Evolutionary conservation across 129 eudicot species (phyloP).

Genomic region (Kitagawia praeruptora): DNA sequence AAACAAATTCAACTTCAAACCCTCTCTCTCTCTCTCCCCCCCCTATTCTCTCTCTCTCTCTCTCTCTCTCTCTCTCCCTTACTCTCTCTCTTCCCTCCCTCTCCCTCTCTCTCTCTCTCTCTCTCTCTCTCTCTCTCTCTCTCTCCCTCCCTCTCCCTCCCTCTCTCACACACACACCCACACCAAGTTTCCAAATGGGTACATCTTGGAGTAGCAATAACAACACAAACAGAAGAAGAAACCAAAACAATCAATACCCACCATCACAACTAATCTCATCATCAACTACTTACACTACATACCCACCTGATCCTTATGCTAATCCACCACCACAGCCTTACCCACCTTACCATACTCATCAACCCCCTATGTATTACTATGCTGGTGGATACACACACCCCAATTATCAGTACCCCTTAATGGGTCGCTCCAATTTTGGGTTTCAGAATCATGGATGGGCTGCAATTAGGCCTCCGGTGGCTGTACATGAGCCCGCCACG

Average conservation of each 20-base stretch:
- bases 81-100: too few relatives aligned
- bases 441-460: constrained; percentile 29
- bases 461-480: constrained; percentile 19
- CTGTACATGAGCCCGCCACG: constrained; percentile 22
- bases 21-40: too few relatives aligned
- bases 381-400: constrained; percentile 24
- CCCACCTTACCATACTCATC: constrained; percentile 10
- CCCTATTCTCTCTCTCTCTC: too few relatives aligned
- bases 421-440: constrained; percentile 42
- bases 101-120: not conserved
- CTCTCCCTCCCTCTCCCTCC: not conserved
- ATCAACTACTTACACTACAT: constrained; percentile 1
- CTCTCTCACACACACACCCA: not conserved
- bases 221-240: constrained; percentile 11
- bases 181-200: constrained; percentile 17
- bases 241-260: constrained; percentile 25
- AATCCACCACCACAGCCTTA: constrained; percentile 8
- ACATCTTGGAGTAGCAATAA: constrained; percentile 36
- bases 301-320: constrained; percentile 29
- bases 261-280: constrained; percentile 13
- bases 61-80: not conserved
- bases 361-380: constrained; percentile 22
- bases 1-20: too few relatives aligned
- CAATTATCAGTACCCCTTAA: constrained; percentile 21
- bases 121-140: too few relatives aligned